Evolutionary conservation across 306 rosid species (phyloP).

Genomic region (Gastrolobium villosum): DNA sequence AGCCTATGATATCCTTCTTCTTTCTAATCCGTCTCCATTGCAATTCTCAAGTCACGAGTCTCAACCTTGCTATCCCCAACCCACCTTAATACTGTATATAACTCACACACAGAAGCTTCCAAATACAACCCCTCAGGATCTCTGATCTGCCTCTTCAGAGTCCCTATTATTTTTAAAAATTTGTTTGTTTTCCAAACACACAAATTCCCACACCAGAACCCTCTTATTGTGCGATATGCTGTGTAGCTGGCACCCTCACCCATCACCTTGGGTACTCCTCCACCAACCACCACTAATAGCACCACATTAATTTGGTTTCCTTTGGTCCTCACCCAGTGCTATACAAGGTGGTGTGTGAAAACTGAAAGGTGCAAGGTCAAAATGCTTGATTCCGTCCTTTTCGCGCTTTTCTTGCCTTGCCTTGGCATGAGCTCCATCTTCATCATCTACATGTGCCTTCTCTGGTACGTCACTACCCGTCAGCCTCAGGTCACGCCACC

Average conservation of each 20-base stretch:
- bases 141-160: not conserved
- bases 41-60: slow-evolving; percentile 17
- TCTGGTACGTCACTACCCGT: slow-evolving; percentile 63
- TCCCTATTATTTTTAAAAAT: not conserved
- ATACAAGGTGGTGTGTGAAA: too few species aligned
- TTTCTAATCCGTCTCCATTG: not conserved
- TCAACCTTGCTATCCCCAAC: not conserved
- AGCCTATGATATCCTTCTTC: too few species aligned
- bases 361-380: not conserved
- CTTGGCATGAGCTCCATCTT: slow-evolving; percentile 65
- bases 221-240: slow-evolving; percentile 37
- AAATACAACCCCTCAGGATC: not conserved
- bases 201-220: not conserved
- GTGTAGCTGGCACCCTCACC: not conserved
- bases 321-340: not conserved
- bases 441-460: slow-evolving; percentile 62
- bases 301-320: slow-evolving; percentile 24
- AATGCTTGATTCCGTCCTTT: slow-evolving; percentile 63
- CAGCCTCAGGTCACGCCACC: slow-evolving; percentile 31
- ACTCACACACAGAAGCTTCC: not conserved
- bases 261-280: slow-evolving; percentile 38
- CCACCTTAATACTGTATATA: not conserved
- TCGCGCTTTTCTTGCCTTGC: slow-evolving; percentile 71
- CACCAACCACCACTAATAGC: slow-evolving; percentile 42
- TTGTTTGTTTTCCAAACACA: not conserved